Evolutionary conservation across 2,329 filamentous ascomycete genomes (phyloP).

Genomic region (Aspergillus pseudoterreus): DNA sequence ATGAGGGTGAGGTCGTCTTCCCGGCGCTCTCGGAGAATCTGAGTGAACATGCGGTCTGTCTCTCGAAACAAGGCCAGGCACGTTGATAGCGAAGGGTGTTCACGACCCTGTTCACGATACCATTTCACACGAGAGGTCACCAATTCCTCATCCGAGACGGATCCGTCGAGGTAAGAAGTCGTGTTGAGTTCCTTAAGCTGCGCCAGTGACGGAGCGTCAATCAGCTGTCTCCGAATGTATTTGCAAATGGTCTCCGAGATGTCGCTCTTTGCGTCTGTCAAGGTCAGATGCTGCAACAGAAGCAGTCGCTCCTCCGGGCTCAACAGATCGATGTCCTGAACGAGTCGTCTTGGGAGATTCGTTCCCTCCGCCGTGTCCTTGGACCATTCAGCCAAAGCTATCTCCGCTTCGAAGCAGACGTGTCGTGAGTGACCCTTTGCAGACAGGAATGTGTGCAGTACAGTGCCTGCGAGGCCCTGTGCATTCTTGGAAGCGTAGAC

Average conservation of each 20-base stretch:
- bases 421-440: constrained; percentile 37
- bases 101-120: constrained; percentile 39
- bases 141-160: constrained; percentile 32
- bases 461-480: constrained; percentile 39
- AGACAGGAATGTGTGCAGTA: constrained; percentile 47
- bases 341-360: constrained; percentile 35
- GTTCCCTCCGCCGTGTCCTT: constrained; percentile 25
- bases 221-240: constrained; percentile 31
- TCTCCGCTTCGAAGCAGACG: constrained; percentile 39
- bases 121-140: constrained; percentile 40
- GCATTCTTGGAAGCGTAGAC: constrained; percentile 45
- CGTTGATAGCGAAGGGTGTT: constrained; percentile 28
- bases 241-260: constrained; percentile 28
- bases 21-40: constrained; percentile 25
- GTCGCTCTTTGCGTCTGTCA: constrained; percentile 25
- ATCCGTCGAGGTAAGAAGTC: constrained; percentile 39
- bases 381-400: constrained; percentile 34
- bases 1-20: constrained; percentile 36
- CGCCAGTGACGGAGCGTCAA: constrained; percentile 36
- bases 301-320: constrained; percentile 41
- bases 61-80: constrained; percentile 39
- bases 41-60: constrained; percentile 27
- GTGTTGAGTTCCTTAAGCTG: constrained; percentile 41
- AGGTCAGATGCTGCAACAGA: constrained; percentile 35
- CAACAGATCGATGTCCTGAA: constrained; percentile 41